Conservation (phyloP, 768 basidiomycete species). For the Agaricus subrufescens region DNA sequence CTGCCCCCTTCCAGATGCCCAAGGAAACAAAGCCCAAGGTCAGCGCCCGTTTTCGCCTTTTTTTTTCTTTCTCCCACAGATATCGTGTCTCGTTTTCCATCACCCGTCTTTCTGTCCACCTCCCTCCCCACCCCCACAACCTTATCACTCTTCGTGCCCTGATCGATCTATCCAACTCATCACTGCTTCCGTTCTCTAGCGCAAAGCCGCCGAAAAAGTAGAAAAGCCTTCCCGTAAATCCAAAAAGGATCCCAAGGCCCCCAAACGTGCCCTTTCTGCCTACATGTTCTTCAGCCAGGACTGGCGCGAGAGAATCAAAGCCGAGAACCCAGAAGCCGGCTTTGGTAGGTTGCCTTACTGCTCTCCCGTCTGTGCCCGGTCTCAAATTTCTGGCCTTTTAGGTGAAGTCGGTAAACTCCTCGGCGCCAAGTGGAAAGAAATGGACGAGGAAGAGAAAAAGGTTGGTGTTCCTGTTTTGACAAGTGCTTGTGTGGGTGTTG, state of each 20-base stretch:
- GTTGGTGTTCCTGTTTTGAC: conserved; percentile 33
- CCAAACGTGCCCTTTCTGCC: conserved; percentile 90
- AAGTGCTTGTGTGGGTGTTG: conserved; percentile 3
- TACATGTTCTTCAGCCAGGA: conserved; percentile 99
- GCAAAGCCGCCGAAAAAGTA: conserved; percentile 73
- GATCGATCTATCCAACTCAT: conserved; percentile 10
- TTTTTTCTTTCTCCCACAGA: conserved; percentile 8
- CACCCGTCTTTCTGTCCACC: conserved; percentile 6
- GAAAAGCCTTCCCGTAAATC: conserved; percentile 53
- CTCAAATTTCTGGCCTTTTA: conserved; percentile 18
- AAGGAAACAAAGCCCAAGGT: conserved; percentile 76
- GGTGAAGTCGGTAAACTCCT: conserved; percentile 94
- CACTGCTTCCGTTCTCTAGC: conserved; percentile 31
- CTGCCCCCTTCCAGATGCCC: conserved; percentile 54
- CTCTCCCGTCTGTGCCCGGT: conserved; percentile 3
- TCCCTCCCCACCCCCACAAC: not conserved
- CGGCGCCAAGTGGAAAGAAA: conserved; percentile 96
- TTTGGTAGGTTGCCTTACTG: conserved; percentile 59
- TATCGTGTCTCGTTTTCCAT: too few relatives aligned
- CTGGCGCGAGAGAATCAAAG: conserved; percentile 92
- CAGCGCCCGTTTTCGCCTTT: conserved; percentile 19
- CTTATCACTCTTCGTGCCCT: not conserved
- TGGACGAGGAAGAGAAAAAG: conserved; percentile 89
- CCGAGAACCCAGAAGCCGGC: conserved; percentile 90
- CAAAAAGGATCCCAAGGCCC: conserved; percentile 80